Percentiles rank a stretch among this genome's conserved stretches.
Evolutionary conservation across 2,329 filamentous ascomycete species (phyloP).

Genomic region (Arthrobotrys megalospora): DNA sequence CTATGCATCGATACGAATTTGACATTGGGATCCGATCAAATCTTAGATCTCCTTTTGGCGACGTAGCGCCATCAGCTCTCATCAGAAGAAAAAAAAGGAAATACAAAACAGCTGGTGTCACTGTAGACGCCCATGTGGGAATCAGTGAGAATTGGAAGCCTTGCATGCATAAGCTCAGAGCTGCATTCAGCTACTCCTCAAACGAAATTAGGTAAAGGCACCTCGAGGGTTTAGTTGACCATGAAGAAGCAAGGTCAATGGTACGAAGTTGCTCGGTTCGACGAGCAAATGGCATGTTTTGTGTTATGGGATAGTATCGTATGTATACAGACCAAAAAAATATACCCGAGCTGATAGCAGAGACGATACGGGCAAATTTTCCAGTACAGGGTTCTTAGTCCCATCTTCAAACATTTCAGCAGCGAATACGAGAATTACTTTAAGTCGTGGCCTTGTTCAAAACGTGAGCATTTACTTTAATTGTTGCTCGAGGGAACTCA

Average conservation of each 20-base stretch:
- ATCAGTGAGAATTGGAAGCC: slow-evolving; percentile 5
- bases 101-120: slow-evolving; percentile 44
- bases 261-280: no score
- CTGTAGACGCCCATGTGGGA: slow-evolving; percentile 43
- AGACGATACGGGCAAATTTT: not conserved
- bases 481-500: slow-evolving; percentile 11
- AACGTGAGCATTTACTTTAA: no score
- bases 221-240: not conserved
- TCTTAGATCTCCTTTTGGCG: slow-evolving; percentile 24
- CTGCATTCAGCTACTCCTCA: slow-evolving; percentile 28
- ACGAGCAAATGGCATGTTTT: no score
- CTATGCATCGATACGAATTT: slow-evolving; percentile 16
- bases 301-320: no score
- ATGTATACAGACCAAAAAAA: no score
- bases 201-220: slow-evolving; percentile 1
- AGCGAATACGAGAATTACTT: slow-evolving; percentile 34
- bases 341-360: slow-evolving; percentile 7
- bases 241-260: not conserved
- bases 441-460: not conserved
- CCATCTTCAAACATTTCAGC: slow-evolving; percentile 6
- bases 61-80: slow-evolving; percentile 13
- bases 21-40: slow-evolving; percentile 23
- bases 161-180: slow-evolving; percentile 27
- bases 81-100: slow-evolving; percentile 33
- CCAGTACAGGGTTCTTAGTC: not conserved